Evolutionary conservation across 768 basidiomycete genomes (phyloP), one percentile per base, ranked within the genome.

Genomic region (Pisolithus sp.): DNA sequence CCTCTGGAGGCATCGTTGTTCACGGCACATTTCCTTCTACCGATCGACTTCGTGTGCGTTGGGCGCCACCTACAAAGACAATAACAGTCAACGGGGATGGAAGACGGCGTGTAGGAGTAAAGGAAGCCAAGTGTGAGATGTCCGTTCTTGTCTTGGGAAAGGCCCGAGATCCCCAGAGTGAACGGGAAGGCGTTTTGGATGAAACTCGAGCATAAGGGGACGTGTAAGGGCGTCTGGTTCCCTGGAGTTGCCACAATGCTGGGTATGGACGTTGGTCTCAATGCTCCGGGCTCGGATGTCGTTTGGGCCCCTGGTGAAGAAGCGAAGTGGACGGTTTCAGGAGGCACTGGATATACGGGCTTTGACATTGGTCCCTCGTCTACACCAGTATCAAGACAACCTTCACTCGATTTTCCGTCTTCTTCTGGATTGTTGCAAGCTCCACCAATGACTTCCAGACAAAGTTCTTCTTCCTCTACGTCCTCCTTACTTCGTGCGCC

Each of bases 221-320:
- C 79, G 3, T 90, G 87, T 67, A 82, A 79, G 54, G 85, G 85
- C 12, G 70, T 91, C 41, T 91, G 86, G 85, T 89, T 82, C 60
- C 83, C 87, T 38, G 89, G 88, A 2, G 88, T 89, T 5, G 89
- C 89, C 3, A 90, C 86, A 3, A 71, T 89, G 59, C 73, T 92
- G 18, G 89, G 87, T 9, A 71, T 91, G 75, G 89, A 91, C 59
- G 76, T 89, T 30, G 77, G 78, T 10, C 72, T 92, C 12, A 81
- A 84, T 54, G 76, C 79, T 8, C 83, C 82, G 59, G 80, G 81
- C 24, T 84, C 82, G 21, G 83, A 87, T 52, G 75, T 88, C 20
- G 66, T 73, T 15, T 92, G 89, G 89, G 75, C 78, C 6, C 68
- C 75, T 9, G 81, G 75, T 6, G 64, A 65, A 50, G 65, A 78